Evolutionary conservation across 306 rosid species (phyloP), one percentile per base, ranked within the genome.

Genomic region (Fragaria iinumae): DNA sequence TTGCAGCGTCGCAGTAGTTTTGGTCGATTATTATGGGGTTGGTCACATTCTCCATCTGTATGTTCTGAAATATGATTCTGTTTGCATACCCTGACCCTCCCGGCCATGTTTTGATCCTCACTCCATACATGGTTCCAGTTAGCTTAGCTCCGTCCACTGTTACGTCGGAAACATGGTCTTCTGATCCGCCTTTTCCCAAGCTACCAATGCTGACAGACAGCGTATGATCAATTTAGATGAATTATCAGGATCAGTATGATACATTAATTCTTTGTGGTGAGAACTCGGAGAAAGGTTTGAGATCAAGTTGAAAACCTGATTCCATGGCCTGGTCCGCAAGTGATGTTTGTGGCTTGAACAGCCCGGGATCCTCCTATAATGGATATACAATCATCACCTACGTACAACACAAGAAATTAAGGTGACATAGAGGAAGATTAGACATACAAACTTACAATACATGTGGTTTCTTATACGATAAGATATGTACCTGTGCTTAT

Each of bases 271-370:
- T 53, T 53, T 49, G 59, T 20, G 25, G 59, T 55, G 62, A n/a
- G 13, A 55, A 55, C 9, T 52, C 9, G 10, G 34, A 32, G 4
- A 36, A 36, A 5, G 6, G 39, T 36, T 4, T 55, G 29, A 56
- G 62, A n/a, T 56, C 62, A 21, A 56, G 14, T 10, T 57, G 32
- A 9, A 57, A 57, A 57, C 64, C 64, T 23, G 64, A 93, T 90
- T 44, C 98, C 96, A 79, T 93, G 98, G 25, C 98, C 98, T 1
- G 98, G 94, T 74, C 98, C 98, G 44, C 98, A 93, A 17, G 88
- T 85, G 52, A 93, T 90, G 73, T 84, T 64, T 11, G 75, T 78
- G 72, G 88, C 94, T 80, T 36, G 69, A 38, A 93, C 84, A 4
- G 86, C 81, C 25, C 4, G 67, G 36, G 93, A 89, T 34, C 96